Conservation (phyloP, 495 filamentous ascomycete species). For the Annulohypoxylon moriforme region DNA sequence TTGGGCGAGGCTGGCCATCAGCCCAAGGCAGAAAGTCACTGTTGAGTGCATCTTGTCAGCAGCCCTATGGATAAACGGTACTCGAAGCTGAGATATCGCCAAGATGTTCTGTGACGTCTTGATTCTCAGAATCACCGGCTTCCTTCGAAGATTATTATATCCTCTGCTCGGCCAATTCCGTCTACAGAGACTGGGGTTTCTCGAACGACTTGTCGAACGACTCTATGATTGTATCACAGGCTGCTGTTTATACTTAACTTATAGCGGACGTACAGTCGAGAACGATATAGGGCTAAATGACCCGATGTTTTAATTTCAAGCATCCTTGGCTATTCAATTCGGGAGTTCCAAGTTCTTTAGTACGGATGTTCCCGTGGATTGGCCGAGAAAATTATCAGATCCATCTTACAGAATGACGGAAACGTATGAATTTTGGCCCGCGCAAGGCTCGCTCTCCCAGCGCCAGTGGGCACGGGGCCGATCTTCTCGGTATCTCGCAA, state of each 20-base stretch:
- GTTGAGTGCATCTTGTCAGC: slow-evolving; percentile 38
- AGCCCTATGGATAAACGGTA: slow-evolving; percentile 1
- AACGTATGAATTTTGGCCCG: slow-evolving; percentile 29
- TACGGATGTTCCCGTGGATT: slow-evolving; percentile 24
- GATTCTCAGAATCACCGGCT: neutral
- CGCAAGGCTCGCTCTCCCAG: neutral
- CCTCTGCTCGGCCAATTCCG: slow-evolving; percentile 41
- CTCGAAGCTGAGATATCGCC: slow-evolving; percentile 5
- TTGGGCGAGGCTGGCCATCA: slow-evolving; percentile 37
- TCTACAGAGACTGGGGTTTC: slow-evolving; percentile 13
- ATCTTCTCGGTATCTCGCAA: slow-evolving; percentile 37
- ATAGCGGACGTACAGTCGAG: slow-evolving; percentile 29
- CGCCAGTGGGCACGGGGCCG: slow-evolving; percentile 21
- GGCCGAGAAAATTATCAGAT: slow-evolving; percentile 22
- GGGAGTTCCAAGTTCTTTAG: slow-evolving; percentile 30
- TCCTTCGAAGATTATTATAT: slow-evolving; percentile 35
- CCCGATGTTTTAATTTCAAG: slow-evolving; percentile 39
- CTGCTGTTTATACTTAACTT: slow-evolving; percentile 32
- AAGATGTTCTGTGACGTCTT: slow-evolving; percentile 5
- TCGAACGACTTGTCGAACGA: slow-evolving; percentile 44
- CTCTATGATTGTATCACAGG: slow-evolving; percentile 20
- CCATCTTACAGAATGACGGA: slow-evolving; percentile 7
- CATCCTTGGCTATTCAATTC: slow-evolving; percentile 33
- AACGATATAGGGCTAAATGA: slow-evolving; percentile 38
- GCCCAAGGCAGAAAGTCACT: slow-evolving; percentile 41